Evolutionary conservation across 2,329 filamentous ascomycete species (phyloP).

Genomic region (Geosmithia flava): DNA sequence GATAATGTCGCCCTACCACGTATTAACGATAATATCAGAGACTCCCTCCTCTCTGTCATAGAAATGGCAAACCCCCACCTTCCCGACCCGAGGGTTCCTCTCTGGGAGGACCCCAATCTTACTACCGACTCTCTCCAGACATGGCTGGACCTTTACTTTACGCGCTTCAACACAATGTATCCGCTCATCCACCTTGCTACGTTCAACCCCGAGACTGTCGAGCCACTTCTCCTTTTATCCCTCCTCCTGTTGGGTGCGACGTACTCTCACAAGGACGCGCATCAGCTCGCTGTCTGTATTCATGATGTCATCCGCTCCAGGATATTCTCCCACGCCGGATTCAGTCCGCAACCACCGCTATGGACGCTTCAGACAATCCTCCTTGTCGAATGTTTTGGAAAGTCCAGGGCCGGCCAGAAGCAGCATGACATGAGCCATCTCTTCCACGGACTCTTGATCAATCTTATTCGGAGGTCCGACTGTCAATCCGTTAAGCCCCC

Average conservation of each 20-base stretch:
- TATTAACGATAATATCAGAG: slow-evolving; percentile 26
- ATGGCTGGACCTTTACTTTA: slow-evolving; percentile 48
- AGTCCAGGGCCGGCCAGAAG: slow-evolving; percentile 47
- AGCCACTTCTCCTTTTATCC: slow-evolving; percentile 39
- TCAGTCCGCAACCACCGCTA: slow-evolving; percentile 44
- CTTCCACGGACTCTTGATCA: slow-evolving; percentile 25
- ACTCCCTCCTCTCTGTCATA: slow-evolving; percentile 34
- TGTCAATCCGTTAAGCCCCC: slow-evolving; percentile 18
- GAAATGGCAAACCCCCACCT: slow-evolving; percentile 32
- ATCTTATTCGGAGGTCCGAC: slow-evolving; percentile 22
- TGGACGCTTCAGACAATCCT: slow-evolving; percentile 51
- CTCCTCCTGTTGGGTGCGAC: slow-evolving; percentile 49
- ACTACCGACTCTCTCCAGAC: slow-evolving; percentile 36
- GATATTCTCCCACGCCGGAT: slow-evolving; percentile 44
- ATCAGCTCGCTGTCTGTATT: slow-evolving; percentile 48
- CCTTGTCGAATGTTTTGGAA: slow-evolving; percentile 52
- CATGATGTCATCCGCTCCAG: slow-evolving; percentile 46
- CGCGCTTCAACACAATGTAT: slow-evolving; percentile 46
- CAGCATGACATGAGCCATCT: slow-evolving; percentile 53
- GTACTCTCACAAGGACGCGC: slow-evolving; percentile 44
- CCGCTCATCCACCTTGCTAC: slow-evolving; percentile 46
- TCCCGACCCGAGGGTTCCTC: slow-evolving; percentile 31
- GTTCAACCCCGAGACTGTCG: slow-evolving; percentile 34
- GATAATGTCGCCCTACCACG: slow-evolving; percentile 8
- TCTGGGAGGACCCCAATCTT: slow-evolving; percentile 36